phyloP scores from a whole-genome alignment of 352 stramenopile species.

The Phytopythium kandeliae region DNA sequence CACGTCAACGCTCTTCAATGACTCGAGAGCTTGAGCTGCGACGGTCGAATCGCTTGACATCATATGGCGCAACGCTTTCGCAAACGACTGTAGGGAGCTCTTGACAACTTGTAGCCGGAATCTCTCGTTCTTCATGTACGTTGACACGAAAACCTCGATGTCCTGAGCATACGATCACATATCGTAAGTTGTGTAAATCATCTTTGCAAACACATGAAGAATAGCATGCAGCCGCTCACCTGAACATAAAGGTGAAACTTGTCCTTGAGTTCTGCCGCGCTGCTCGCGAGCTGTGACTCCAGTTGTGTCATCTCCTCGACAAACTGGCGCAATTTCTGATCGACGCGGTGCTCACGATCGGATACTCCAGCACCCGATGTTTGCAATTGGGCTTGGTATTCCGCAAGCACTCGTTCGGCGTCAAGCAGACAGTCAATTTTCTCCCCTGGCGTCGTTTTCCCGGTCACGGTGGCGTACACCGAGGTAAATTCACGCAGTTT shows the following conservation, averaged over 20 bases:
- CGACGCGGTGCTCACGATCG: constrained; percentile 23
- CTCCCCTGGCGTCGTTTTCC: background rate
- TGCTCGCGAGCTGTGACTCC: constrained; percentile 26
- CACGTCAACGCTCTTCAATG: constrained; percentile 50
- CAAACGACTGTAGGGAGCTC: constrained; percentile 62
- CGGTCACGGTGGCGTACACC: constrained; percentile 19
- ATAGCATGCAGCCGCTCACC: constrained; percentile 19
- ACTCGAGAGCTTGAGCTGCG: constrained; percentile 26
- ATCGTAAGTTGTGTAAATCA: too few species aligned
- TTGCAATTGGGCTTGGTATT: background rate
- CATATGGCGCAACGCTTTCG: constrained; percentile 66
- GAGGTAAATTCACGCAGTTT: constrained; percentile 41
- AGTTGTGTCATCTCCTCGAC: constrained; percentile 38
- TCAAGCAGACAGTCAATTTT: background rate
- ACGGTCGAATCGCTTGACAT: constrained; percentile 28
- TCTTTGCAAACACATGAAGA: too few species aligned
- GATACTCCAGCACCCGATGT: background rate
- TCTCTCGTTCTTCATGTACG: constrained; percentile 85
- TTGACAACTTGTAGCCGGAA: constrained; percentile 79
- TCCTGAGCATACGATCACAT: too few species aligned
- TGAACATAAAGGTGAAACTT: constrained; percentile 54
- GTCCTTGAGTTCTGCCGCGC: constrained; percentile 27
- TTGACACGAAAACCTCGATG: constrained; percentile 65
- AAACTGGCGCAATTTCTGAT: constrained; percentile 43
- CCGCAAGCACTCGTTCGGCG: background rate